Evolutionary conservation across 2,329 filamentous ascomycete genomes (phyloP).

Genomic region (Clarireedia hainanense): DNA sequence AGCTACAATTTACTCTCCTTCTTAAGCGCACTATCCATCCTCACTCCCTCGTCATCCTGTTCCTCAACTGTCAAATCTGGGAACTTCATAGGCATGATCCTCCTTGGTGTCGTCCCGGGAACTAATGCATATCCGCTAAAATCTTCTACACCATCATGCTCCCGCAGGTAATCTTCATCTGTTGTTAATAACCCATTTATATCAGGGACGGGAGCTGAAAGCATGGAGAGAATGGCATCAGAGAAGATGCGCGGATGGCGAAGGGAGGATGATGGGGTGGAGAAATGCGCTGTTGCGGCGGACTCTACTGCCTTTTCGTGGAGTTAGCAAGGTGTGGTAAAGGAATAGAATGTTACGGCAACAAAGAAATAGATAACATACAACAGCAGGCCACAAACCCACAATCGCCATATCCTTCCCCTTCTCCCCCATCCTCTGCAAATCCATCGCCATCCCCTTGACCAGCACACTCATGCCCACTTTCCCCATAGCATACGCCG

Average conservation of each 20-base stretch:
- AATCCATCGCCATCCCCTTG: slow-evolving; percentile 78
- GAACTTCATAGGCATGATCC: slow-evolving; percentile 66
- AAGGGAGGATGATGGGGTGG: slow-evolving; percentile 38
- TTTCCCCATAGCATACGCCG: slow-evolving; percentile 73
- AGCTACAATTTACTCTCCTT: neutral
- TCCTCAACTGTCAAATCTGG: slow-evolving; percentile 67
- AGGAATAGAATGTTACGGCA: neutral
- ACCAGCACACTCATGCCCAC: slow-evolving; percentile 76
- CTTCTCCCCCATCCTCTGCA: slow-evolving; percentile 47
- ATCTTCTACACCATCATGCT: slow-evolving; percentile 55
- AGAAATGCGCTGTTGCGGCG: slow-evolving; percentile 50
- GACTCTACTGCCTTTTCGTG: slow-evolving; percentile 56
- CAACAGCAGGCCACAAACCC: slow-evolving; percentile 73
- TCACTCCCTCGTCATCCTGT: slow-evolving; percentile 70
- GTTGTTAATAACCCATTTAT: slow-evolving; percentile 68
- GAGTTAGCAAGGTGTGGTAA: neutral
- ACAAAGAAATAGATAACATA: slow-evolving; percentile 33
- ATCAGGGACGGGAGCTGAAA: slow-evolving; percentile 46
- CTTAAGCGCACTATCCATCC: slow-evolving; percentile 53
- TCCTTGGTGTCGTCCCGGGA: slow-evolving; percentile 51
- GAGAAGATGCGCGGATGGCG: slow-evolving; percentile 68
- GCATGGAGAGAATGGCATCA: slow-evolving; percentile 67
- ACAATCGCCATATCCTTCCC: slow-evolving; percentile 68
- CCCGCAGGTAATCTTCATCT: slow-evolving; percentile 73
- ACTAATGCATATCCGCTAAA: slow-evolving; percentile 69